Evolutionary conservation across 495 filamentous ascomycete genomes (phyloP).

Genomic region (Cudoniella acicularis): DNA sequence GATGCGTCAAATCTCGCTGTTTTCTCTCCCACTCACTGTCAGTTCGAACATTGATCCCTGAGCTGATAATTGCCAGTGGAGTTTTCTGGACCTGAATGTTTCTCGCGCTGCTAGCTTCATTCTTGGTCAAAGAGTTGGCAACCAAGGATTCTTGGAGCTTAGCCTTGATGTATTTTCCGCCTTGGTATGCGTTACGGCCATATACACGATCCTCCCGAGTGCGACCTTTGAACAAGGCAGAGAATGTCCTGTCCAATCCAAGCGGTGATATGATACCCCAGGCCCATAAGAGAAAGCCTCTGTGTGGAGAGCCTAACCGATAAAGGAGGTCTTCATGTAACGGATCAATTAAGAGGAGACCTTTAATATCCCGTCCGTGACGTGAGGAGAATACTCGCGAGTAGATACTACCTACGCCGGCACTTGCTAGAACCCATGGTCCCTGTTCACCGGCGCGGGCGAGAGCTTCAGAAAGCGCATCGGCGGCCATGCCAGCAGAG

Average conservation of each 20-base stretch:
- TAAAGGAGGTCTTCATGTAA: slow-evolving; percentile 80
- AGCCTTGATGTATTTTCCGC: slow-evolving; percentile 76
- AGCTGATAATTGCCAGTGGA: slow-evolving; percentile 78
- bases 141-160: slow-evolving; percentile 92
- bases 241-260: slow-evolving; percentile 72
- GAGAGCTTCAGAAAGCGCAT: slow-evolving; percentile 81
- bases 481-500: slow-evolving; percentile 83
- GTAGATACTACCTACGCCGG: slow-evolving; percentile 80
- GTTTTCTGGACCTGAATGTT: slow-evolving; percentile 72
- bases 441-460: slow-evolving; percentile 75
- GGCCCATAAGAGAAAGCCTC: slow-evolving; percentile 82
- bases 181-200: slow-evolving; percentile 72
- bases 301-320: slow-evolving; percentile 57
- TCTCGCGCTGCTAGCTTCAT: slow-evolving; percentile 71
- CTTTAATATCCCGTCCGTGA: slow-evolving; percentile 65
- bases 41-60: slow-evolving; percentile 51
- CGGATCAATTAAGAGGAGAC: slow-evolving; percentile 81
- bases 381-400: slow-evolving; percentile 84
- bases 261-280: slow-evolving; percentile 81
- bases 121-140: slow-evolving; percentile 73
- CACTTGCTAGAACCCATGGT: slow-evolving; percentile 66
- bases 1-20: slow-evolving; percentile 75
- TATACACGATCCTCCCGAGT: slow-evolving; percentile 80
- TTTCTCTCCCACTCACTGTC: slow-evolving; percentile 70
- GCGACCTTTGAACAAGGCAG: slow-evolving; percentile 74